Evolutionary conservation across 306 rosid species (phyloP).

Genomic region (Ormosia semicastrata): DNA sequence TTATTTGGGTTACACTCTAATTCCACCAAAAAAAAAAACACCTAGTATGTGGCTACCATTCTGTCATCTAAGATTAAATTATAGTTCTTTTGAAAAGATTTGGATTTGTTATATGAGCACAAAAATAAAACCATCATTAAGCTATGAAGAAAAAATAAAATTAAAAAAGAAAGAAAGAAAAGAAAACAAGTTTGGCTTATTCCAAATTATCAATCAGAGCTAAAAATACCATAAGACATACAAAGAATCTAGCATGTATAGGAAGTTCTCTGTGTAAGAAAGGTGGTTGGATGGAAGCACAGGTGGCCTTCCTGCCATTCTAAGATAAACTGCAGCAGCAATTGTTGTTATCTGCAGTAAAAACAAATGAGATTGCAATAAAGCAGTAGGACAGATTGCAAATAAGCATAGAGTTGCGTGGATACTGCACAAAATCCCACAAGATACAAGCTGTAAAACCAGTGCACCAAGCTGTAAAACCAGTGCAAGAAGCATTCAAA

Average conservation of each 20-base stretch:
- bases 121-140: neutral
- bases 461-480: slow-evolving; percentile 1
- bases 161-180: neutral
- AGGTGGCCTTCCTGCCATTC: slow-evolving; percentile 85
- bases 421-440: slow-evolving; percentile 9
- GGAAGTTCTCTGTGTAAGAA: slow-evolving; percentile 82
- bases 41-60: neutral
- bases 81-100: neutral
- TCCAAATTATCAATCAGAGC: neutral
- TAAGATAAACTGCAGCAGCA: slow-evolving; percentile 83
- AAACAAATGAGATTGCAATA: neutral
- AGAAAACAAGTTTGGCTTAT: neutral
- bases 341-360: slow-evolving; percentile 76
- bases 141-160: neutral
- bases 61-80: neutral
- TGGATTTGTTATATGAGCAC: neutral
- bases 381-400: slow-evolving; percentile 3
- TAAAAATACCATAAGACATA: slow-evolving; percentile 37
- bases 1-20: neutral
- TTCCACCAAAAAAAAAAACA: neutral
- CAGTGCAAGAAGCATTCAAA: slow-evolving; percentile 12
- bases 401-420: neutral
- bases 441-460: slow-evolving; percentile 8
- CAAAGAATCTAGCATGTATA: slow-evolving; percentile 95
- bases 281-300: slow-evolving; percentile 86